phyloP scores from a whole-genome alignment of 208 protist species.

The Trypanosomatidae sp. region DNA sequence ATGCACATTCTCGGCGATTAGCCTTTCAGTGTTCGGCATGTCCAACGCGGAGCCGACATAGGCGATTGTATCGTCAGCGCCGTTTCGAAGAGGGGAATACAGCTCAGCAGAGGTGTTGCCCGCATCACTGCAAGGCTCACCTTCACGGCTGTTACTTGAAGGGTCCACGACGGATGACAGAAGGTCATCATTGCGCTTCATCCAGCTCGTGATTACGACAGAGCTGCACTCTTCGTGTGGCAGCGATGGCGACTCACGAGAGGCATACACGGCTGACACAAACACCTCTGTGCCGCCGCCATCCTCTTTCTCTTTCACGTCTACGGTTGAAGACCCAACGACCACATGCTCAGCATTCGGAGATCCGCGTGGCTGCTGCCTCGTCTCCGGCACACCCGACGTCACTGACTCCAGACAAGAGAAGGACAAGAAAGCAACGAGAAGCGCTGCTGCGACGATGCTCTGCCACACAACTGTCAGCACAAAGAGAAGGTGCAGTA shows the following conservation, averaged over 20 bases:
- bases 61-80: constrained; percentile 2
- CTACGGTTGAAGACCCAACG: background rate
- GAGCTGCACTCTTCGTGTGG: background rate
- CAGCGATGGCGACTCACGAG: background rate
- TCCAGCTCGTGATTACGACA: background rate
- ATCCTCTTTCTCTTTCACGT: background rate
- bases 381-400: background rate
- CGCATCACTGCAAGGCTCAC: background rate
- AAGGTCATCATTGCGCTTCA: background rate
- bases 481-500: constrained; percentile 34
- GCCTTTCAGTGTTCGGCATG: background rate
- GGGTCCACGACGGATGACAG: background rate
- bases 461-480: constrained; percentile 20
- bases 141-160: background rate
- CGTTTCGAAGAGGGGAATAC: background rate
- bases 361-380: background rate
- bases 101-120: background rate
- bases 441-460: constrained; percentile 10
- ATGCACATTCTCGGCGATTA: background rate
- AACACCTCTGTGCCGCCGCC: background rate
- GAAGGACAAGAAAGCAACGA: constrained; percentile 2
- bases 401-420: constrained; percentile 1
- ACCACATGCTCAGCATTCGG: background rate
- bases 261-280: background rate
- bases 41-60: background rate